These are phyloP conservation scores for Dichotomocladium elegans DNA, from an alignment of 371 early-diverging fungal genomes.

Conservation along the genomic window DNA sequence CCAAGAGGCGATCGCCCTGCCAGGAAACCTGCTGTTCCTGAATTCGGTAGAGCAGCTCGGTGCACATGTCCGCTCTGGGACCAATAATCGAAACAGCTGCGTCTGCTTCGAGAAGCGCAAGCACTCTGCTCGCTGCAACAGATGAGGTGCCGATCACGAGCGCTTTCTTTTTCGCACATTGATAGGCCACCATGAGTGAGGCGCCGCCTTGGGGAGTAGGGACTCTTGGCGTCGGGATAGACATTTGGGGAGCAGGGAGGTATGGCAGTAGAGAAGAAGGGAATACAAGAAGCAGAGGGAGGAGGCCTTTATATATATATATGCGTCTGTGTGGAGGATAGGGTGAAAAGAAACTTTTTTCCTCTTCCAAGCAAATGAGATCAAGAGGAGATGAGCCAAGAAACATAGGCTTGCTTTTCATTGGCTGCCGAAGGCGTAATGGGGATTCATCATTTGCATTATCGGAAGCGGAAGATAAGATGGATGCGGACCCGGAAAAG, in stretches of 20 bases:
- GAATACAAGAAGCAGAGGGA: neutral
- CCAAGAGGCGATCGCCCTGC: conserved; percentile 12
- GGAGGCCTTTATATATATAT: too few relatives aligned
- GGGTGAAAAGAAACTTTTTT: neutral
- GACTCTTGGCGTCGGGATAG: conserved; percentile 7
- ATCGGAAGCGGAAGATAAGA: too few relatives aligned
- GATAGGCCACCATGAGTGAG: conserved; percentile 69
- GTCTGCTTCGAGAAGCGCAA: conserved; percentile 69
- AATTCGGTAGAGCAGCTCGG: conserved; percentile 55
- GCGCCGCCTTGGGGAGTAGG: conserved; percentile 56
- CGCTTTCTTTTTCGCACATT: conserved; percentile 46
- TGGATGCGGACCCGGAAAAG: too few relatives aligned
- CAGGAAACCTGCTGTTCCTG: conserved; percentile 45
- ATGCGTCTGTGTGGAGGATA: neutral
- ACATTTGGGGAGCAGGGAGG: neutral
- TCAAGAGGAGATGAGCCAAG: too few relatives aligned
- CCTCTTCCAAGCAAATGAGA: neutral
- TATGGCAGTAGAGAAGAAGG: neutral
- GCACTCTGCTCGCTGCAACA: conserved; percentile 64
- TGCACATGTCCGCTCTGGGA: conserved; percentile 24
- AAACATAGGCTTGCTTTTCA: neutral
- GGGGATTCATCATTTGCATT: neutral
- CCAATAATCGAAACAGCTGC: conserved; percentile 58
- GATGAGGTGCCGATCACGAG: conserved; percentile 65
- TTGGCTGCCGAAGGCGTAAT: neutral